Evolutionary conservation across 495 filamentous ascomycete genomes (phyloP), one percentile per base, ranked within the genome.

Genomic region (Penicillium tannophilum): DNA sequence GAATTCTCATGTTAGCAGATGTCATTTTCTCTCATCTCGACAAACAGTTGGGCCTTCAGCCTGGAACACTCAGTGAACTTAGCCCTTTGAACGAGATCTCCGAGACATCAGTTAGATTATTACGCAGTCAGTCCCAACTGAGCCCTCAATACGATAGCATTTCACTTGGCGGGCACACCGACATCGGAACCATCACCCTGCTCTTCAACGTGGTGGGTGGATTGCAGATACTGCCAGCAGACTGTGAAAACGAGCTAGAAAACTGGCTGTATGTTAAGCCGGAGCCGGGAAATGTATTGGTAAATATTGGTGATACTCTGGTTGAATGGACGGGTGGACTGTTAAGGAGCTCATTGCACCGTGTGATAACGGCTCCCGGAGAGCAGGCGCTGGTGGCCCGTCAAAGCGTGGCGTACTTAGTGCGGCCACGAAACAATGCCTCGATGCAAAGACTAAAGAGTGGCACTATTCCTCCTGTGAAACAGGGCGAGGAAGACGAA

Each of bases 251-350:
- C 26, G 14, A 47, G 14, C 19, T 43, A 16, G 41, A 46, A 28
- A 61, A 63, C 31, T 78, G 76, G 74, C 59, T 54, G n/a, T 77
- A 65, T 56, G 62, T 77, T 12, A 58, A 60, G 41, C 77, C 76
- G 2, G 48, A 59, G 51, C 66, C 63, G 10, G 70, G 68, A 10
- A 67, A 65, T 58, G 69, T 67, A 3, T 69, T 79, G 30, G 62
- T 78, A 19, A 79, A 78, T 54, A 48, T 77, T 8, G 77, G 76
- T 9, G 77, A 79, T 52, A 67, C 73, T 1, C 59, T 75, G 19
- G 74, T 72, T 8, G 65, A 74, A 55, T 76, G 71, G 63, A 75
- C 72, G 4, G 70, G 65, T 31, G 76, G 72, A 8, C 26, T 72
- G 14, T 61, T 78, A 51, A 66, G 69, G 14, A 68, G 59, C 39